Base-by-base conservation (phyloP, 23 red algal genomes). In the Pyropia yezoensis region DNA sequence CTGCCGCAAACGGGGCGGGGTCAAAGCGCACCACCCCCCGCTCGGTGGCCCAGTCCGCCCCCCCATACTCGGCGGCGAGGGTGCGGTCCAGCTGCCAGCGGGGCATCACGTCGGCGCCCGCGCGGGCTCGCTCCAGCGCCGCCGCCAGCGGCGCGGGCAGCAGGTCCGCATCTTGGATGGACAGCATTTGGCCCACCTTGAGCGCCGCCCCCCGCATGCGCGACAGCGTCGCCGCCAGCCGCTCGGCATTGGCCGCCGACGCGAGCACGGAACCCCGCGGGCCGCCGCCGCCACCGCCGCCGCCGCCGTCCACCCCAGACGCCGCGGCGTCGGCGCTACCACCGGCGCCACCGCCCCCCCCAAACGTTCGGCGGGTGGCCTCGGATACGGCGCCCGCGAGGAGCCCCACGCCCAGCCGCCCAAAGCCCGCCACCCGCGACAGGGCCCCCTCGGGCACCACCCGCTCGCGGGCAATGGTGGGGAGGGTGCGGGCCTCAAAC, bases 161-260 rank as follows among this genome's bases (percentile, higher is more conserved):
- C 22, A 83, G 34, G 27, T 60, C 55, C 18, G 88, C 78, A 47
- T 91, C 87, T 32, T 91, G 87, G 52, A 91, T 91, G 29, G 57
- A 67, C 62, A 91, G 61, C 87, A 91, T 91, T 45, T 91, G 87
- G 32, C 87, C 87, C 5, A 91, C 50, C 49, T 91, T 91, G 9
- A 91, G 66, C 12, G 87, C 87, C 18, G 87, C 87, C 28, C 87
- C 87, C 49, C 87, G 78, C 87, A 91, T 91, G 1, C 87, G 54
- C 49, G 56, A 76, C 28, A 91, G 54, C 14, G 78, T 75, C 11
- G 50, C 15, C 15, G 87, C 87, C 4, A 91, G 50, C n/a, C 79
- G 78, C 18, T 86, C 62, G 28, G 87, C 80, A 65, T 85, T 85
- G 50, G 79, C 87, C 14, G 78, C 77, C 19, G 57, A 65, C 32